A percentile compares a stretch with the other conserved stretches of the same genome.
These are phyloP conservation scores for Striga hermonthica DNA, from an alignment of 305 asterid species.

Conservation along the genomic window DNA sequence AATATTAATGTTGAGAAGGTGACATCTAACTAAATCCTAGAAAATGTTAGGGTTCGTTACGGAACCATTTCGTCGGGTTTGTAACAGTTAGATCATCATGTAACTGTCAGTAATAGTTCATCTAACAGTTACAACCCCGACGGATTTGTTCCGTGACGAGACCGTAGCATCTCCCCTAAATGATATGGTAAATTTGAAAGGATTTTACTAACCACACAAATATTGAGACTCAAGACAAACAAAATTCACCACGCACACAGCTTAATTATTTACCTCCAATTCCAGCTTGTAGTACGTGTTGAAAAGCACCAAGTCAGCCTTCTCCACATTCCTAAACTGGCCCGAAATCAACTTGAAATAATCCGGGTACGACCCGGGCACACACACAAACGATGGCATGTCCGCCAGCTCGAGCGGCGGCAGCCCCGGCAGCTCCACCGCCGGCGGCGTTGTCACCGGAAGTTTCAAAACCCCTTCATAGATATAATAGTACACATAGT, in stretches of 20 bases:
- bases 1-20: background rate
- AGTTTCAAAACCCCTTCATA: constrained; percentile 45
- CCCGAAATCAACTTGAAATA: constrained; percentile 55
- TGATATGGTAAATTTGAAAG: no score
- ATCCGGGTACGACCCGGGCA: constrained; percentile 67
- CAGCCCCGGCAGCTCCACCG: constrained; percentile 58
- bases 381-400: constrained; percentile 62
- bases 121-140: no score
- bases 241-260: background rate
- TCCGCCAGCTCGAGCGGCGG: constrained; percentile 55
- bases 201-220: no score
- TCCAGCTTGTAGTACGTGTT: constrained; percentile 70
- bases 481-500: constrained; percentile 51
- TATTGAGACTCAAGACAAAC: background rate
- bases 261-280: constrained; percentile 35
- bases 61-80: background rate
- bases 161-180: no score
- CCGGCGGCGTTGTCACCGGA: constrained; percentile 42
- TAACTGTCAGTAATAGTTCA: no score
- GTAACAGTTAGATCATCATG: background rate
- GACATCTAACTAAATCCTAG: no score
- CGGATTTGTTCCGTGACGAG: no score
- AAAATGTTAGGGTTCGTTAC: background rate
- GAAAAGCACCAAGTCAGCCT: constrained; percentile 68
- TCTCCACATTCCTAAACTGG: constrained; percentile 49